Evolutionary conservation across 139 green algal genomes (phyloP), one percentile per base, ranked within the genome.

Genomic region (Mesotaenium endlicherianum): DNA sequence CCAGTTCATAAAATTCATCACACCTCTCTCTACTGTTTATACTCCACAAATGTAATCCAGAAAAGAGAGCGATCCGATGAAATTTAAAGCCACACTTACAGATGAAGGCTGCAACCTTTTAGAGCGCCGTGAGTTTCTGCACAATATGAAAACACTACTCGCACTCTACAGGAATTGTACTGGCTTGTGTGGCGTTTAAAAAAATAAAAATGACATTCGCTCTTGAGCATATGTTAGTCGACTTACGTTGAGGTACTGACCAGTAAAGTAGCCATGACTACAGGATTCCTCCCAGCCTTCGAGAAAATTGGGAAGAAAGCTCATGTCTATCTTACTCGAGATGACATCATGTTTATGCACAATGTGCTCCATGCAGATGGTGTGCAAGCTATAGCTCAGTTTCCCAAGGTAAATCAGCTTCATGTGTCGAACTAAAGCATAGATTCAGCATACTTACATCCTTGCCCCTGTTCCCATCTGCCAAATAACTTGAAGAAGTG

Each of bases 371-470:
- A 40, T 34, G 47, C 76, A 17, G 69, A 88, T 36, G 83, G 83
- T n/a, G 83, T 88, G 59, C 83, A 88, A 31, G 83, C 75, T 40
- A 87, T 88, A 31, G 77, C 83, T 2, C 75, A 86, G 31, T 47
- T 88, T 69, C 38, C 60, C 69, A 88, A 87, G 34, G 83, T 86
- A 68, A 55, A 31, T 1, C 14, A 1, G 31, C 14, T 34, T 39
- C 1, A 36, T 45, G 3, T 17, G 1, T 49, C 6, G 36, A 20
- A 11, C 64, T 8, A n/a, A n/a, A n/a, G n/a, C n/a, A n/a, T n/a
- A n/a, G 14, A 14, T 16, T 30, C 49, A 14, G 14, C 49, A 14
- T 16, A 30, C 49, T 59, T 16, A 16, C 49, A 14, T 16, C 49
- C 14, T 14, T 16, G 14, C 14, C 49, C 49, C 49, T 14, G 14